Percentiles rank a stretch among this genome's conserved stretches.
These are phyloP conservation scores for Priceomyces melissophilus DNA, from an alignment of 805 yeast genomes.

Conservation along the genomic window DNA sequence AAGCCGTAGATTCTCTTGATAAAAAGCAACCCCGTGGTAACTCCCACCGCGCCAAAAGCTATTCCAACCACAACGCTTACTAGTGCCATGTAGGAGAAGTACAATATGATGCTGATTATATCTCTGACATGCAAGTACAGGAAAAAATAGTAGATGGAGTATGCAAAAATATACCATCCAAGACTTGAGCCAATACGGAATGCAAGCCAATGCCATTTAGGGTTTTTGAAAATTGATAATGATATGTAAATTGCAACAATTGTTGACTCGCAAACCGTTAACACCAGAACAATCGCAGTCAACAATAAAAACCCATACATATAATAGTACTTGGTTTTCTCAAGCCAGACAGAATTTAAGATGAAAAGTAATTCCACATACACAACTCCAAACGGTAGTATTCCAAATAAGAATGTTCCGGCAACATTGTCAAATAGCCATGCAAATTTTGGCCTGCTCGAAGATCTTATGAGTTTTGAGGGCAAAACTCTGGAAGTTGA, in stretches of 20 bases:
- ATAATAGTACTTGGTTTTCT: slow-evolving; percentile 73
- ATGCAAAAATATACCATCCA: slow-evolving; percentile 65
- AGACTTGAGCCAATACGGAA: slow-evolving; percentile 67
- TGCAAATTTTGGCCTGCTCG: slow-evolving; percentile 7
- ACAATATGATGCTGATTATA: slow-evolving; percentile 62
- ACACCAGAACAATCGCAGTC: slow-evolving; percentile 54
- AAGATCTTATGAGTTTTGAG: not conserved
- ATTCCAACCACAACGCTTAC: slow-evolving; percentile 61
- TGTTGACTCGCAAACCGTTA: slow-evolving; percentile 69
- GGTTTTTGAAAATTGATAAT: slow-evolving; percentile 50
- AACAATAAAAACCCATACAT: slow-evolving; percentile 74
- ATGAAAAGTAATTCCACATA: slow-evolving; percentile 73
- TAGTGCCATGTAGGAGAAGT: slow-evolving; percentile 68
- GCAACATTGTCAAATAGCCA: slow-evolving; percentile 22
- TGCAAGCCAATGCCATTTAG: slow-evolving; percentile 82
- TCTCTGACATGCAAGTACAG: slow-evolving; percentile 59
- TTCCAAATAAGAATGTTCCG: slow-evolving; percentile 53
- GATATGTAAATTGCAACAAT: slow-evolving; percentile 65
- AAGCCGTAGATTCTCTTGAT: slow-evolving; percentile 60
- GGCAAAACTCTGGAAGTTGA: not conserved
- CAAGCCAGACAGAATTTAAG: slow-evolving; percentile 75
- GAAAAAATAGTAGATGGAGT: slow-evolving; percentile 64
- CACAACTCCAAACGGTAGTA: slow-evolving; percentile 76
- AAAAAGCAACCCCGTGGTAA: slow-evolving; percentile 63
- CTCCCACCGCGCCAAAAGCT: slow-evolving; percentile 73